phyloP scores from a whole-genome alignment of 2,329 filamentous ascomycete species.

The Pseudogymnoascus sp. region DNA sequence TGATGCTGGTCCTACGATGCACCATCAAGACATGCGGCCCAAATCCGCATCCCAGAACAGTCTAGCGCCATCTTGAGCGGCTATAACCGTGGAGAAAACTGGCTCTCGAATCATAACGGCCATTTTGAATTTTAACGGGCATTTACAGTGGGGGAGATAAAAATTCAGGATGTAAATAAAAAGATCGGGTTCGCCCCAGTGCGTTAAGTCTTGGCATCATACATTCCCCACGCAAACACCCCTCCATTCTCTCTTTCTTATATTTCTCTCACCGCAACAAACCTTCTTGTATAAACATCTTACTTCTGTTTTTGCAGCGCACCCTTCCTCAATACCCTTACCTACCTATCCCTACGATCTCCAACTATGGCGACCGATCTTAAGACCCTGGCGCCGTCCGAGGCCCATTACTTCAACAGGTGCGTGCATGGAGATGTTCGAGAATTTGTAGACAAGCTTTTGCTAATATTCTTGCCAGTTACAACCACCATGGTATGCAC shows the following conservation, averaged over 20 bases:
- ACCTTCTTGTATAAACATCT: neutral
- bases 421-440: slow-evolving; percentile 34
- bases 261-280: slow-evolving; percentile 1
- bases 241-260: neutral
- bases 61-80: neutral
- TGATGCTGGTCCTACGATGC: neutral
- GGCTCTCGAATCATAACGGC: neutral
- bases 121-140: neutral
- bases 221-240: slow-evolving; percentile 3
- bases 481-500: slow-evolving; percentile 89
- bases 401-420: slow-evolving; percentile 99
- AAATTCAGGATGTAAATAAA: slow-evolving; percentile 4
- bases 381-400: slow-evolving; percentile 78
- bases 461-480: slow-evolving; percentile 48
- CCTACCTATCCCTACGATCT: neutral
- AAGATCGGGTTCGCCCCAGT: neutral
- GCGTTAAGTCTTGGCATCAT: slow-evolving; percentile 1
- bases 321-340: neutral
- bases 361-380: slow-evolving; percentile 30
- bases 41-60: neutral
- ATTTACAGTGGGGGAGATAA: neutral
- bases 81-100: neutral
- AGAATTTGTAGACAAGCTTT: slow-evolving; percentile 1
- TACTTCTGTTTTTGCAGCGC: neutral
- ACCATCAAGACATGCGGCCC: neutral